Evolutionary conservation across 768 basidiomycete species (phyloP).

Genomic region (Tremella yokohamensis): DNA sequence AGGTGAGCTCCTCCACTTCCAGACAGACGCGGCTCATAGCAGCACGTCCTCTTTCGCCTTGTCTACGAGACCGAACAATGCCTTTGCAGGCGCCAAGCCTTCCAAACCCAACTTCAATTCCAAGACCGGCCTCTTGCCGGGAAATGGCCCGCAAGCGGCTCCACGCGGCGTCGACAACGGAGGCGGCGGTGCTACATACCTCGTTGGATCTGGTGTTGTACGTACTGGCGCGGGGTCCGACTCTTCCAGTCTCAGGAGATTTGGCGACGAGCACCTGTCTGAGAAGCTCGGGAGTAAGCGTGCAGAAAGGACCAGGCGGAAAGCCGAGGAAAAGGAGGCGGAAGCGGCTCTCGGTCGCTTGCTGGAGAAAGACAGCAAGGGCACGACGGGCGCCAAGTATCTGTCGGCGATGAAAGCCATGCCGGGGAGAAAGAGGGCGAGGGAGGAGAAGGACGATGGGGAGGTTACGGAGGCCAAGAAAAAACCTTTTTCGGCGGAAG

Average conservation of each 20-base stretch:
- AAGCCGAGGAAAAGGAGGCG: constrained; percentile 53
- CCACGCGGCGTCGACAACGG: constrained; percentile 34
- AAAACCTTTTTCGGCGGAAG: constrained; percentile 34
- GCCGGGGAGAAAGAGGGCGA: constrained; percentile 52
- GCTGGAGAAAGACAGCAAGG: constrained; percentile 63
- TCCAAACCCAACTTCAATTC: constrained; percentile 29
- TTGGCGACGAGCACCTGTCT: constrained; percentile 57
- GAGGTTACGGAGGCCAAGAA: constrained; percentile 57
- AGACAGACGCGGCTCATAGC: constrained; percentile 1
- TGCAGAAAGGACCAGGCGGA: constrained; percentile 70
- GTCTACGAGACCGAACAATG: constrained; percentile 4
- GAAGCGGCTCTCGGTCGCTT: constrained; percentile 64
- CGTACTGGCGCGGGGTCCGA: constrained; percentile 41
- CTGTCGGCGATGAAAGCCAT: constrained; percentile 57
- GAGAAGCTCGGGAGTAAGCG: constrained; percentile 77
- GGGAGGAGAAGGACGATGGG: constrained; percentile 58
- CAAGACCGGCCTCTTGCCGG: constrained; percentile 46
- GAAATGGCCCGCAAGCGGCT: constrained; percentile 27
- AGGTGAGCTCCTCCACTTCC: constrained; percentile 62
- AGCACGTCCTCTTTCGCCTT: constrained; percentile 43
- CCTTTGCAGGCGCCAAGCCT: background rate
- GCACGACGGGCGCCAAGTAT: constrained; percentile 53
- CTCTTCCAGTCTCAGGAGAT: constrained; percentile 18
- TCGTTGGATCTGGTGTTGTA: constrained; percentile 75
- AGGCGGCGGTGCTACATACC: constrained; percentile 60